Evolutionary conservation across 2,329 filamentous ascomycete genomes (phyloP), one percentile per base, ranked within the genome.

Genomic region (Metarhizium humberi): DNA sequence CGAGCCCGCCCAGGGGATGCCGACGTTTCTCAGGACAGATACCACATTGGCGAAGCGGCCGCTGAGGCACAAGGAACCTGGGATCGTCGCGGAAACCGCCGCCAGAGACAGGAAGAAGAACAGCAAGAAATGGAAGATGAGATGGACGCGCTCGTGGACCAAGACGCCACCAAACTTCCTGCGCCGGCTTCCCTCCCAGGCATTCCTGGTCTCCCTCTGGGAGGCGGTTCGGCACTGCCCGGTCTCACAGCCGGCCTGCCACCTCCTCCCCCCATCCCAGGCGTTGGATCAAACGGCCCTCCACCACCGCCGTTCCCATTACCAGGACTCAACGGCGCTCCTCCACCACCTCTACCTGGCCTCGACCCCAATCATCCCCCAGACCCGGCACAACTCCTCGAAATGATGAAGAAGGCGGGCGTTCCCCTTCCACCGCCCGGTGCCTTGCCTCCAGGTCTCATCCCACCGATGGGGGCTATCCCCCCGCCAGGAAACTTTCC

Each of bases 11-110:
- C 94, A 2, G 94, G 94, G 51, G 92, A 96, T 62, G 81, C 79
- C n/a, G 85, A 87, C 53, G 87, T 88, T 63, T 81, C 90, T 71
- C 91, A 92, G 65, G 94, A 99, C 72, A 84, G 91, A 56, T 96
- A 95, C 70, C 94, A 99, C 67, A 94, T 97, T 59, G 94, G 94
- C 51, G 92, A 96, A 71, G 85, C 89, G 7, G 92, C 91, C 0
- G 92, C 92, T 30, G 92, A 96, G 73, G 91, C 90, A 0, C 88
- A 94, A 69, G 94, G 94, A n/a, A 96, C 92, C 1, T 96, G 88
- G 83, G 91, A 92, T 67, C 84, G 89, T 34, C 85, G 88, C 43
- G 86, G 88, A 56, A 85, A 87, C 55, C 84, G 88, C 36, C 83
- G 86, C 50, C 87, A 94, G 70, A 82, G 88, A 62, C 87, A 91